Conservation (phyloP, 257 asterid species). For the Solanum bulbocastanum region DNA sequence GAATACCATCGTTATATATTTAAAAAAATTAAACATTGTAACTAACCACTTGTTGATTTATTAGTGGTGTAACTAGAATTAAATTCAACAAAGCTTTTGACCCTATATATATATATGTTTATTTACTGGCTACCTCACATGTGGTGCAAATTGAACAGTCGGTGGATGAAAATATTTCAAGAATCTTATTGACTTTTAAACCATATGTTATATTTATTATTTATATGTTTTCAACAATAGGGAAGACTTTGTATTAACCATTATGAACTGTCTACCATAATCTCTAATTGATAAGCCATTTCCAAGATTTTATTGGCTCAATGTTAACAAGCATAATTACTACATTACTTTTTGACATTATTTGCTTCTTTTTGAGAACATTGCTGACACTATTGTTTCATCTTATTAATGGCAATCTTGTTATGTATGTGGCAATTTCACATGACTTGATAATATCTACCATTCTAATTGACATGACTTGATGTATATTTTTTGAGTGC, state of each 20-base stretch:
- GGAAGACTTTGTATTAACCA: not conserved
- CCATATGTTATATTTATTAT: not conserved
- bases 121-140: not conserved
- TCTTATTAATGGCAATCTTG: not conserved
- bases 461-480: no score
- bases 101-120: not conserved
- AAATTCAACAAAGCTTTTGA: not conserved
- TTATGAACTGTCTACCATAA: conserved; percentile 18
- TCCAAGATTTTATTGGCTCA: conserved; percentile 40
- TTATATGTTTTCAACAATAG: not conserved
- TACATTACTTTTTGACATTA: not conserved
- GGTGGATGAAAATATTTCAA: not conserved
- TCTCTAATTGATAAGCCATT: conserved; percentile 1
- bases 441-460: not conserved
- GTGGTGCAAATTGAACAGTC: not conserved
- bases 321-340: conserved; percentile 27
- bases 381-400: not conserved
- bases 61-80: not conserved
- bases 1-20: not conserved
- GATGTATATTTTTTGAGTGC: no score
- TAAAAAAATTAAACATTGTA: not conserved
- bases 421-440: not conserved
- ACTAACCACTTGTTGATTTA: not conserved
- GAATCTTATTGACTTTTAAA: not conserved
- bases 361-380: not conserved